Conservation (phyloP, 306 rosid genomes). For the Sesbania bispinosa region DNA sequence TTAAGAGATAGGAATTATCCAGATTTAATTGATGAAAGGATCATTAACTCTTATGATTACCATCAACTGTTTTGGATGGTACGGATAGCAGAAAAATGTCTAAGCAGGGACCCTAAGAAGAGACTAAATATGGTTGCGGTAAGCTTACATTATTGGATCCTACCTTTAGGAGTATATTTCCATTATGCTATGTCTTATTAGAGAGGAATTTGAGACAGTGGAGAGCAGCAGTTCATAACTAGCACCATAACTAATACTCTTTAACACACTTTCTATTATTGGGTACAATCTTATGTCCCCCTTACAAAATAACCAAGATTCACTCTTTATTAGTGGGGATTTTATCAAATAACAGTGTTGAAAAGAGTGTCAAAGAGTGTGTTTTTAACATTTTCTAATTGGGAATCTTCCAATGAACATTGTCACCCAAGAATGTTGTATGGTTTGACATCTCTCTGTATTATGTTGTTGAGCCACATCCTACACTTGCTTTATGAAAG, state of each 20-base stretch:
- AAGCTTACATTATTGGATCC: background rate
- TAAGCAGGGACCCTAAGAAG: slow-evolving; percentile 63
- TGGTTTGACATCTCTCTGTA: no score
- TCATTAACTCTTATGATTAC: slow-evolving; percentile 47
- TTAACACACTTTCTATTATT: background rate
- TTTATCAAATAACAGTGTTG: no score
- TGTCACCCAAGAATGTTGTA: no score
- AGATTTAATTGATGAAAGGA: slow-evolving; percentile 64
- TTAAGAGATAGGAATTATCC: slow-evolving; percentile 81
- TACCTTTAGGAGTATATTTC: background rate
- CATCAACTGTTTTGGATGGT: slow-evolving; percentile 86
- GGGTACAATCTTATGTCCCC: background rate
- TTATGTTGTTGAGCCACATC: no score
- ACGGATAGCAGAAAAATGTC: slow-evolving; percentile 72
- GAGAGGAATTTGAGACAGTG: background rate
- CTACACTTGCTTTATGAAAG: no score
- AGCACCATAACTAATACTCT: no score
- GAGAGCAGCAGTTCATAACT: background rate
- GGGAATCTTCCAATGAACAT: background rate
- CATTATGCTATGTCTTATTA: background rate
- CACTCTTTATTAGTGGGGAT: background rate
- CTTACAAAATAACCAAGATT: background rate
- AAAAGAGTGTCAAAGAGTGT: no score
- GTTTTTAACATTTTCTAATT: background rate
- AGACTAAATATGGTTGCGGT: slow-evolving; percentile 63